Evolutionary conservation across 148 eudicot genomes (phyloP).

Genomic region (Spergularia marina): DNA sequence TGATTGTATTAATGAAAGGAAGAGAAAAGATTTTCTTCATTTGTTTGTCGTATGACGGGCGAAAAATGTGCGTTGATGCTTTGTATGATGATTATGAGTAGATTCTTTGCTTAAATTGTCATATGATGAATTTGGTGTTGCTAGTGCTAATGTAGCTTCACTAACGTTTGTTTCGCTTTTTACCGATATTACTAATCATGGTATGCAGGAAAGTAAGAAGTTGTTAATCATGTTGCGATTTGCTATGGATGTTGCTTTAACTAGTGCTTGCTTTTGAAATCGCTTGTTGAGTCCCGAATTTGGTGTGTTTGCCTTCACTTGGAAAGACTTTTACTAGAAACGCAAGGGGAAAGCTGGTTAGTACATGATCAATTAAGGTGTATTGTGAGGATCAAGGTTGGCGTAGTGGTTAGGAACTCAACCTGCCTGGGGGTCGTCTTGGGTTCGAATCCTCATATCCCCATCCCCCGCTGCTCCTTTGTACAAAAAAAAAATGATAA

Average conservation of each 20-base stretch:
- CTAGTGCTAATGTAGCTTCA: neutral
- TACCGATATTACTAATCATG: neutral
- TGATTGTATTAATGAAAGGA: conserved; percentile 10
- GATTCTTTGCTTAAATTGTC: conserved; percentile 1
- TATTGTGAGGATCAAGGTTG: too few species aligned
- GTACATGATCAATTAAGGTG: neutral
- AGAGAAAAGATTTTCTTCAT: neutral
- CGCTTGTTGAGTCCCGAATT: conserved; percentile 5
- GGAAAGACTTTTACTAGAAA: neutral
- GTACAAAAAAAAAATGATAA: too few species aligned
- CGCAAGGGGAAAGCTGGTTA: neutral
- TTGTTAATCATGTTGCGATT: neutral
- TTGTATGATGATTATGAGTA: neutral
- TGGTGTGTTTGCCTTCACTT: conserved; percentile 7
- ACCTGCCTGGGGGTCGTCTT: too few species aligned
- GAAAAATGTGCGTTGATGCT: too few species aligned
- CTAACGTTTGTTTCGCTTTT: neutral
- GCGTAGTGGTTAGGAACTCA: too few species aligned
- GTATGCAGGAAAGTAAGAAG: neutral
- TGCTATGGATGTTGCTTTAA: neutral
- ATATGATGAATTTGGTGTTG: neutral
- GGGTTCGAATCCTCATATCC: too few species aligned
- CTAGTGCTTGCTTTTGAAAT: neutral
- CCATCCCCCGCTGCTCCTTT: too few species aligned
- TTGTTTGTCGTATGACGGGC: too few species aligned